Evolutionary conservation across 2,329 filamentous ascomycete genomes (phyloP).

Genomic region (Tolypocladium guangdongense): DNA sequence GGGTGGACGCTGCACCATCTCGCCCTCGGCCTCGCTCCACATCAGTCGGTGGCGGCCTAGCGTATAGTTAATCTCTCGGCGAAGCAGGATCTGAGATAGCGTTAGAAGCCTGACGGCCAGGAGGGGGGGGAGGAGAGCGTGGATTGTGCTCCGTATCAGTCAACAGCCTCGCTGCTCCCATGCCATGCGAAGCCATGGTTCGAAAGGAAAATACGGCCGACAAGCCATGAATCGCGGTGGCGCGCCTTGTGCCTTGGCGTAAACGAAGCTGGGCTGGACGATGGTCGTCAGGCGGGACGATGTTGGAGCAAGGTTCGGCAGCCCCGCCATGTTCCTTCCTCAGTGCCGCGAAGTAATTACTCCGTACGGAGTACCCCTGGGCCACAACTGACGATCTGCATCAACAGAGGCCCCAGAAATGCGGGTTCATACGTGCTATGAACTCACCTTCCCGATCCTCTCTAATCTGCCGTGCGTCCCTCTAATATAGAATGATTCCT

Average conservation of each 20-base stretch:
- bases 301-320: neutral
- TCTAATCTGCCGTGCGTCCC: neutral
- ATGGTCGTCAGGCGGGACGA: neutral
- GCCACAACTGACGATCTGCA: neutral
- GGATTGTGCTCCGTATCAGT: no score
- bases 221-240: neutral
- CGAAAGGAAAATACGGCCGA: neutral
- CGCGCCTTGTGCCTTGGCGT: neutral
- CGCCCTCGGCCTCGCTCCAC: constrained; percentile 9
- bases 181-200: neutral
- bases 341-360: no score
- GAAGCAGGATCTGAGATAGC: neutral
- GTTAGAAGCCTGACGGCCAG: no score
- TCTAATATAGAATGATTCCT: neutral
- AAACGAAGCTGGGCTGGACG: neutral
- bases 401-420: neutral
- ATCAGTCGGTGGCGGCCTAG: neutral
- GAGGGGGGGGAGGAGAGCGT: neutral
- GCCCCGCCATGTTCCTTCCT: neutral
- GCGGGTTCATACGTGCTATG: no score
- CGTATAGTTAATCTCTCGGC: neutral
- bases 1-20: constrained; percentile 34
- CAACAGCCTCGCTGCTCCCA: neutral
- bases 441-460: neutral
- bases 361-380: no score